Conservation (phyloP, 257 asterid species). For the Knoxia roxburghii region DNA sequence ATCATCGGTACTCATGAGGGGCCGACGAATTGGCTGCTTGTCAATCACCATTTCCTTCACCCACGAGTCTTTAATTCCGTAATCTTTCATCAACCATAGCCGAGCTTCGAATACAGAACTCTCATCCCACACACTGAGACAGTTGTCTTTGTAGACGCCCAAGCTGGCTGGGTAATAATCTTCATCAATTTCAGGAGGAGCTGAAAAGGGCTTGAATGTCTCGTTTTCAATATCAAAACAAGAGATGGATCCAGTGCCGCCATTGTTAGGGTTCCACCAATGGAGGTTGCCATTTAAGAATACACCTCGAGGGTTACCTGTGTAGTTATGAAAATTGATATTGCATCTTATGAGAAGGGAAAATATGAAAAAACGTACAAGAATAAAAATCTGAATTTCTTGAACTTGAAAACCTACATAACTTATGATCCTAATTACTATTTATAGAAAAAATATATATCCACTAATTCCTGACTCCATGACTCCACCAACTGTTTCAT, state of each 20-base stretch:
- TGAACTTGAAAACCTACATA: no score
- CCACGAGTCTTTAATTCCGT: conserved; percentile 39
- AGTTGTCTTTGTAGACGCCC: conserved; percentile 21
- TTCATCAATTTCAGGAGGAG: conserved; percentile 22
- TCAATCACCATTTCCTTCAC: conserved; percentile 28
- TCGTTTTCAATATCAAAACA: conserved; percentile 43
- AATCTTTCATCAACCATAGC: conserved; percentile 54
- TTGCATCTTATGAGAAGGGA: no score
- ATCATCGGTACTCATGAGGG: no score
- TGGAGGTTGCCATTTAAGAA: conserved; percentile 34
- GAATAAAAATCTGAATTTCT: no score
- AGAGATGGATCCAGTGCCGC: conserved; percentile 28
- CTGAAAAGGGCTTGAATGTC: conserved; percentile 27
- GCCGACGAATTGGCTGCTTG: conserved; percentile 19
- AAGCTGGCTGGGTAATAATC: conserved; percentile 30
- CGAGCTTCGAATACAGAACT: conserved; percentile 18
- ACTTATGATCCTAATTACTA: no score
- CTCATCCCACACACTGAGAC: conserved; percentile 39
- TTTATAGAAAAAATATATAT: no score
- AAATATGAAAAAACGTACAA: no score
- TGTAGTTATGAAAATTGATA: no score
- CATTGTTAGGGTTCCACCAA: conserved; percentile 37
- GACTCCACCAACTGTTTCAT: no score
- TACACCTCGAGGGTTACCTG: no score
- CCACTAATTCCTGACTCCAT: no score